Conservation (phyloP, 2,329 filamentous ascomycete species). For the Falciphora oryzae region DNA sequence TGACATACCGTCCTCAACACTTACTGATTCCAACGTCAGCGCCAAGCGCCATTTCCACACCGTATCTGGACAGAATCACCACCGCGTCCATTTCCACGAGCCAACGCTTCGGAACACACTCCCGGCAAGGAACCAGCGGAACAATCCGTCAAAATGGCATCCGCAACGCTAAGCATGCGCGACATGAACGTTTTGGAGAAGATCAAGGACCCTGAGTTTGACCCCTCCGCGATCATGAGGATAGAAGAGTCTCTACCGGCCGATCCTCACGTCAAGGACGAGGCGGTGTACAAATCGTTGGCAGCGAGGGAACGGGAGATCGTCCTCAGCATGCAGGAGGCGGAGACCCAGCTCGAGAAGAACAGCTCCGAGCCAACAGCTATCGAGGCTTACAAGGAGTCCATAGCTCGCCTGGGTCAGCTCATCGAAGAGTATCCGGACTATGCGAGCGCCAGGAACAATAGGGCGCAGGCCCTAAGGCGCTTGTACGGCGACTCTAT, state of each 20-base stretch:
- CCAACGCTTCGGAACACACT: no score
- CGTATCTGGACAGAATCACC: neutral
- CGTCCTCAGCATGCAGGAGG: conserved; percentile 46
- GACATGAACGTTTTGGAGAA: conserved; percentile 60
- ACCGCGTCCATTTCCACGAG: neutral
- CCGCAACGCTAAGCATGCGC: conserved; percentile 44
- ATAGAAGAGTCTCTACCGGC: conserved; percentile 49
- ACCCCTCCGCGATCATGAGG: conserved; percentile 47
- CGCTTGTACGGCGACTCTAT: conserved; percentile 57
- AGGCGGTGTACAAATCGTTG: conserved; percentile 43
- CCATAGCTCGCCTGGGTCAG: conserved; percentile 42
- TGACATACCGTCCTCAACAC: neutral
- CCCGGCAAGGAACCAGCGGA: no score
- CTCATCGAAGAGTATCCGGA: conserved; percentile 53
- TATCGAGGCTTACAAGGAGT: conserved; percentile 38
- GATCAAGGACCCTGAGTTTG: conserved; percentile 60
- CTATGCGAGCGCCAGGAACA: conserved; percentile 70
- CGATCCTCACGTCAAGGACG: conserved; percentile 51
- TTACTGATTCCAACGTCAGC: neutral
- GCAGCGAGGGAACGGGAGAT: conserved; percentile 46
- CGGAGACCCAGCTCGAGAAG: conserved; percentile 44
- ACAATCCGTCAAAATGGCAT: conserved; percentile 35
- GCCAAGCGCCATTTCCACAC: neutral
- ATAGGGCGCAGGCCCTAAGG: conserved; percentile 63
- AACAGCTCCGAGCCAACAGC: conserved; percentile 25